phyloP scores from a whole-genome alignment of 768 basidiomycete species.

The Suillus fuscotomentosus region DNA sequence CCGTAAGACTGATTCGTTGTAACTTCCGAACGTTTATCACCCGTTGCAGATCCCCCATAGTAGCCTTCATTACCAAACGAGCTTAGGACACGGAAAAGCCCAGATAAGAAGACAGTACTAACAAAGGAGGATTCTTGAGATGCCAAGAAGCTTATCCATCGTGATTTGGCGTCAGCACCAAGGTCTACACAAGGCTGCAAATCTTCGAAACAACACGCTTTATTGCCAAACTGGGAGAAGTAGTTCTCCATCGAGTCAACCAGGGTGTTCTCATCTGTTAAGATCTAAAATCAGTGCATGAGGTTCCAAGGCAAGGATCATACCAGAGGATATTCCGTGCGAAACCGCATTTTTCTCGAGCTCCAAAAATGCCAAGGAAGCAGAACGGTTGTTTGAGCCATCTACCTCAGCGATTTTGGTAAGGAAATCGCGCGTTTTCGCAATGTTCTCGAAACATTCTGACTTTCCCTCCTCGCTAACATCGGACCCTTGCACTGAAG shows the following conservation, averaged over 20 bases:
- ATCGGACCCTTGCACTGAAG: constrained; percentile 30
- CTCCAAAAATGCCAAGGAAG: constrained; percentile 70
- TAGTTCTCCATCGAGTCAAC: constrained; percentile 60
- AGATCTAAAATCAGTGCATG: constrained; percentile 4
- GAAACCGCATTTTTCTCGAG: constrained; percentile 59
- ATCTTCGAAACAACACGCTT: constrained; percentile 87
- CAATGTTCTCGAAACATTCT: constrained; percentile 38
- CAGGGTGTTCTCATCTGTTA: constrained; percentile 44
- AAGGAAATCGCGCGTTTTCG: constrained; percentile 52
- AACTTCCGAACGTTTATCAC: constrained; percentile 77
- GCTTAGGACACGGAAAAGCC: background rate
- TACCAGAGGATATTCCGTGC: constrained; percentile 50
- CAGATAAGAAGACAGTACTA: constrained; percentile 19
- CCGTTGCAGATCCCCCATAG: constrained; percentile 54
- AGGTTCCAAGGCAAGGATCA: constrained; percentile 5
- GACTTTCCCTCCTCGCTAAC: constrained; percentile 35
- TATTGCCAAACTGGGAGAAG: constrained; percentile 71
- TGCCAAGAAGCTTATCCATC: constrained; percentile 57
- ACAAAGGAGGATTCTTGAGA: constrained; percentile 49
- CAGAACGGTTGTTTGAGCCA: constrained; percentile 72
- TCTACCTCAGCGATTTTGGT: constrained; percentile 58
- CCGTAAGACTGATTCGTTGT: constrained; percentile 55
- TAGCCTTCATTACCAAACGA: constrained; percentile 36
- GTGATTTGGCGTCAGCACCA: constrained; percentile 42
- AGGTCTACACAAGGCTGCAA: constrained; percentile 63